phyloP scores from a whole-genome alignment of 179 eudicot genomes.

The Heliamphora pulchella region DNA sequence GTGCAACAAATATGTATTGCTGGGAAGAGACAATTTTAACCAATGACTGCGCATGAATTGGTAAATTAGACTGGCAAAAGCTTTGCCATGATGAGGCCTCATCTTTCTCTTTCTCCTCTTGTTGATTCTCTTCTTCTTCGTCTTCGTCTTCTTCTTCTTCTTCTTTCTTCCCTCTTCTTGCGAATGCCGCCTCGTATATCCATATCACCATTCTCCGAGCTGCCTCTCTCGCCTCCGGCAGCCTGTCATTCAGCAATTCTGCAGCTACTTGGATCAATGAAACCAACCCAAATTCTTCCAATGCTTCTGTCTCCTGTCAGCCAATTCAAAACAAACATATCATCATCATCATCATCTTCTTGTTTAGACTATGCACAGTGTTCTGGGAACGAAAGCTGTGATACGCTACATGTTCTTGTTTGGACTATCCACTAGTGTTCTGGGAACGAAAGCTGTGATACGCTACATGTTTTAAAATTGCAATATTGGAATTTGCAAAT shows the following conservation, averaged over 20 bases:
- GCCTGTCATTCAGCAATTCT: conserved; percentile 68
- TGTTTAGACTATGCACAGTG: too few relatives aligned
- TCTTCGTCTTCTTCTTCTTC: conserved; percentile 46
- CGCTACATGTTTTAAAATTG: too few relatives aligned
- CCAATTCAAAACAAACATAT: background rate
- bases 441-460: too few relatives aligned
- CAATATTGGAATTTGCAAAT: too few relatives aligned
- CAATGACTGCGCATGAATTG: conserved; percentile 70
- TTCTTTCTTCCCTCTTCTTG: conserved; percentile 40
- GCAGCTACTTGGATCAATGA: conserved; percentile 54
- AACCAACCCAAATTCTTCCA: conserved; percentile 67
- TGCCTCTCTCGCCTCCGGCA: conserved; percentile 97
- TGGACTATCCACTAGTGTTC: too few relatives aligned
- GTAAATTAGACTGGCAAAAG: conserved; percentile 73
- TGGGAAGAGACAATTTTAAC: conserved; percentile 43
- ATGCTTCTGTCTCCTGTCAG: conserved; percentile 46
- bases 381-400: too few relatives aligned
- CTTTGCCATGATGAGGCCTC: conserved; percentile 44
- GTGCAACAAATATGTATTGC: background rate
- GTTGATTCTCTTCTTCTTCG: too few relatives aligned
- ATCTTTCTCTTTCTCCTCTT: too few relatives aligned
- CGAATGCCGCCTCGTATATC: conserved; percentile 19
- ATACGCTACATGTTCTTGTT: too few relatives aligned
- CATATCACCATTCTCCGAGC: conserved; percentile 62
- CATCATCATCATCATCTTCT: background rate